A percentile compares a stretch with the other conserved stretches of the same genome.
Conservation (phyloP, 2,329 filamentous ascomycete species). For the Pyrenophora seminiperda region DNA sequence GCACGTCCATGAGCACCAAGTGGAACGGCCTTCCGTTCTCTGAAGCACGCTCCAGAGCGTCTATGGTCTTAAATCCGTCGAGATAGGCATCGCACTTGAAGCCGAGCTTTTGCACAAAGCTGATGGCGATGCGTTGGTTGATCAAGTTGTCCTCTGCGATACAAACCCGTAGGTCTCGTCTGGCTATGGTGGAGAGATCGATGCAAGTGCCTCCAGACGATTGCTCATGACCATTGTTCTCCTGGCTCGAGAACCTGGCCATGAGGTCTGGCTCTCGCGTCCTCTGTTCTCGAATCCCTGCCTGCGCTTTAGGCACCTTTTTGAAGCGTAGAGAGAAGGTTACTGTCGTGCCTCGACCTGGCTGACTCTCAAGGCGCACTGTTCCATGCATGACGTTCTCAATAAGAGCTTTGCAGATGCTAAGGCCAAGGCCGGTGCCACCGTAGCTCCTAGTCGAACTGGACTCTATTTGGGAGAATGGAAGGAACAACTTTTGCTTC, state of each 20-base stretch:
- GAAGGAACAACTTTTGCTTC: constrained; percentile 83
- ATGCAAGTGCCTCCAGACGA: constrained; percentile 40
- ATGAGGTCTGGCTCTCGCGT: constrained; percentile 58
- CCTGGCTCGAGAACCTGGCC: constrained; percentile 60
- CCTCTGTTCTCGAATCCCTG: constrained; percentile 48
- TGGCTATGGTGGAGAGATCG: constrained; percentile 70
- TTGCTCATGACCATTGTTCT: constrained; percentile 51
- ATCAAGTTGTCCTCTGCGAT: constrained; percentile 96
- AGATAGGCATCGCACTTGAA: constrained; percentile 88
- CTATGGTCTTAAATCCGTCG: constrained; percentile 85
- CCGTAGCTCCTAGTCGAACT: constrained; percentile 91
- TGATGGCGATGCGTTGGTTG: constrained; percentile 91
- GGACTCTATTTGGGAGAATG: constrained; percentile 90
- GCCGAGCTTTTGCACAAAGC: constrained; percentile 84
- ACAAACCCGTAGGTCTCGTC: constrained; percentile 81
- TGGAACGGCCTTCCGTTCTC: constrained; percentile 79
- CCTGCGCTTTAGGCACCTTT: constrained; percentile 71
- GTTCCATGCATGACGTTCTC: constrained; percentile 88
- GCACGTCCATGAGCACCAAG: constrained; percentile 91
- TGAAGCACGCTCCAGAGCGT: constrained; percentile 77
- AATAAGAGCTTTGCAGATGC: constrained; percentile 93
- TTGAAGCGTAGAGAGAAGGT: constrained; percentile 86
- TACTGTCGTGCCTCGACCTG: constrained; percentile 70
- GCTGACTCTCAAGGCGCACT: constrained; percentile 79
- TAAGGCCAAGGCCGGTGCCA: constrained; percentile 86